phyloP scores from a whole-genome alignment of 2,329 filamentous ascomycete genomes.

The Colletotrichum scovillei region DNA sequence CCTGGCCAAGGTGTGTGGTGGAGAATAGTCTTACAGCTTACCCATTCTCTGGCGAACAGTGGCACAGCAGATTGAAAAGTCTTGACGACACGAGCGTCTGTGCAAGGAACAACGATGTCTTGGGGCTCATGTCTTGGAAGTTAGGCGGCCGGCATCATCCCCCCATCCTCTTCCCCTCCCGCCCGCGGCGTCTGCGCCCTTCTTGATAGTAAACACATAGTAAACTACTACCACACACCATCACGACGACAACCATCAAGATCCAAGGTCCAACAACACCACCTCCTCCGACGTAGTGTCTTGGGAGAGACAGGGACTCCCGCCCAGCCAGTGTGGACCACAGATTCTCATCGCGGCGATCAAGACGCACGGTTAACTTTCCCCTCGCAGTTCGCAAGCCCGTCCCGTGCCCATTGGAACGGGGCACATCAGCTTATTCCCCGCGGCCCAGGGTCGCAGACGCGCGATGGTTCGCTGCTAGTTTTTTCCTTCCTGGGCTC shows the following conservation, averaged over 20 bases:
- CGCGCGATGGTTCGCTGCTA: constrained; percentile 8
- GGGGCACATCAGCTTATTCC: constrained; percentile 12
- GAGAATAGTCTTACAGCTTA: background rate
- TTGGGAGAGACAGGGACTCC: background rate
- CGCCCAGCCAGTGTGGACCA: constrained; percentile 2
- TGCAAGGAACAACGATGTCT: constrained; percentile 6
- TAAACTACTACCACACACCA: background rate
- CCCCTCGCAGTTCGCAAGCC: background rate
- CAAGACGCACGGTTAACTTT: constrained; percentile 19
- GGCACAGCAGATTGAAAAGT: background rate
- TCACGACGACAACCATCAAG: background rate
- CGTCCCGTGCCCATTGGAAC: constrained; percentile 12
- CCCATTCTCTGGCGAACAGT: background rate
- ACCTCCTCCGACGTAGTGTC: background rate
- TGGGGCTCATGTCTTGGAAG: constrained; percentile 4
- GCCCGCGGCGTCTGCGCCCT: background rate
- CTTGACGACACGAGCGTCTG: background rate
- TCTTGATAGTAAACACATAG: background rate
- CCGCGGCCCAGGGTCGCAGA: constrained; percentile 13
- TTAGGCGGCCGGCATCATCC: background rate
- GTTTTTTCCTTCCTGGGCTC: background rate
- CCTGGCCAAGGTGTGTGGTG: background rate
- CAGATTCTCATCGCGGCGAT: constrained; percentile 20
- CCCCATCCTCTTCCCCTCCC: background rate
- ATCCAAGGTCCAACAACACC: background rate